Conservation (phyloP, 192 early-diverging fungal genomes). For the Mortierella claussenii region DNA sequence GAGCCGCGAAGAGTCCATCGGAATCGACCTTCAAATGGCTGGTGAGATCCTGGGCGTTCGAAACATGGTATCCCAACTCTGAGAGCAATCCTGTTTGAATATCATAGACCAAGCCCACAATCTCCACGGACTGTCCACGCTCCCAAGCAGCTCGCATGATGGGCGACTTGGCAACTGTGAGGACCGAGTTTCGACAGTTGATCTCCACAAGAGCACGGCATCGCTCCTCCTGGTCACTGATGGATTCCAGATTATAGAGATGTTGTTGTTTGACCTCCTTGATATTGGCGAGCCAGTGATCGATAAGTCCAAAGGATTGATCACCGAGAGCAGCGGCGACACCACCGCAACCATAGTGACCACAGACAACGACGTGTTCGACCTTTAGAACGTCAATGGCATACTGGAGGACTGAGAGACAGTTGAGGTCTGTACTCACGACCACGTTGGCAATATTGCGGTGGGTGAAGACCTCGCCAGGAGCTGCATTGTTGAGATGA, state of each 20-base stretch:
- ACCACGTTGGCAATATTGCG: slow-evolving; percentile 97
- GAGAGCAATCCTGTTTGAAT: slow-evolving; percentile 63
- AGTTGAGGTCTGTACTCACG: slow-evolving; percentile 80
- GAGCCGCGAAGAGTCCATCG: slow-evolving; percentile 24
- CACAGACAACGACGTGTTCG: slow-evolving; percentile 93
- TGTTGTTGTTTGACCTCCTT: slow-evolving; percentile 78
- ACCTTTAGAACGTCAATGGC: slow-evolving; percentile 93
- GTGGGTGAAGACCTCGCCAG: slow-evolving; percentile 95
- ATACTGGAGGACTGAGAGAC: slow-evolving; percentile 91
- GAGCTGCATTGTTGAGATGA: slow-evolving; percentile 29
- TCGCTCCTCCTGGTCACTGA: slow-evolving; percentile 52
- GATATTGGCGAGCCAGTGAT: slow-evolving; percentile 91
- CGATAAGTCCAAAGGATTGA: slow-evolving; percentile 77
- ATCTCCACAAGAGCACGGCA: slow-evolving; percentile 70
- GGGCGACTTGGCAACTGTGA: slow-evolving; percentile 75
- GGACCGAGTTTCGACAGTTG: slow-evolving; percentile 79
- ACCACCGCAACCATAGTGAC: slow-evolving; percentile 82
- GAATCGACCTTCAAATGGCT: slow-evolving; percentile 30
- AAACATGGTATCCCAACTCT: slow-evolving; percentile 46
- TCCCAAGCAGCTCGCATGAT: slow-evolving; percentile 87
- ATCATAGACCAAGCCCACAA: slow-evolving; percentile 76
- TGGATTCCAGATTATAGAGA: slow-evolving; percentile 38
- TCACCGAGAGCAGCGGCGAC: slow-evolving; percentile 68
- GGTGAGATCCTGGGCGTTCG: slow-evolving; percentile 8
- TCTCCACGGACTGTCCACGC: slow-evolving; percentile 73